phyloP scores from a whole-genome alignment of 345 rosid species.

The Moringa oleifera region DNA sequence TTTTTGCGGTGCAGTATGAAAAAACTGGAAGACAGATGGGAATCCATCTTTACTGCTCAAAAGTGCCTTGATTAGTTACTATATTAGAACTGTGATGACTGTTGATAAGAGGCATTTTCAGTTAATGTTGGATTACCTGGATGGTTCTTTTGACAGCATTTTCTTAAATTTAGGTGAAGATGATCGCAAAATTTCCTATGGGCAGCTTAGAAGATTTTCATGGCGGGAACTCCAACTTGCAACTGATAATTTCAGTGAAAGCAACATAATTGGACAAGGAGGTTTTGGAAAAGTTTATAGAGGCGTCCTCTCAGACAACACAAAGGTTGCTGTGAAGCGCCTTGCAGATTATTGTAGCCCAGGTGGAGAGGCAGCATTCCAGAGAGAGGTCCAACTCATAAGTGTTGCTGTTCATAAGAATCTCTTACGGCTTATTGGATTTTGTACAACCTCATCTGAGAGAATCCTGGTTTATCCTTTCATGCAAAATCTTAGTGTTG shows the following conservation, averaged over 20 bases:
- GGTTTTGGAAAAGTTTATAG: slow-evolving; percentile 91
- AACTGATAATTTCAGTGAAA: slow-evolving; percentile 75
- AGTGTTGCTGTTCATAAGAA: slow-evolving; percentile 84
- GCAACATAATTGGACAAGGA: slow-evolving; percentile 79
- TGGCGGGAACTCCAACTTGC: slow-evolving; percentile 76
- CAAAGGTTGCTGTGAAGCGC: slow-evolving; percentile 79
- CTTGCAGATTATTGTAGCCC: slow-evolving; percentile 68
- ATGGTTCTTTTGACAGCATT: neutral
- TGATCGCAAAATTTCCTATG: slow-evolving; percentile 55
- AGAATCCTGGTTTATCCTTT: slow-evolving; percentile 88
- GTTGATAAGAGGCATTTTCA: neutral
- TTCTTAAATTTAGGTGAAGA: slow-evolving; percentile 53
- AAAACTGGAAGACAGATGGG: no score
- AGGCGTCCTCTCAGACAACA: slow-evolving; percentile 75
- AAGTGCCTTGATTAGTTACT: no score
- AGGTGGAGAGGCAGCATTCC: slow-evolving; percentile 86
- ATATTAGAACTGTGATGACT: neutral
- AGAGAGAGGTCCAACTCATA: slow-evolving; percentile 73
- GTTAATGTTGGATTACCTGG: neutral
- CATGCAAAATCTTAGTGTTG: slow-evolving; percentile 85
- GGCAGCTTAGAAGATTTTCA: slow-evolving; percentile 73
- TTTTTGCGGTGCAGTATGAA: no score
- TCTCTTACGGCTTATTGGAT: slow-evolving; percentile 77
- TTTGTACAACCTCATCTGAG: slow-evolving; percentile 68
- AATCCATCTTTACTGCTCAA: no score